phyloP scores from a whole-genome alignment of 208 protist genomes.

The Trypanosoma lewisi region DNA sequence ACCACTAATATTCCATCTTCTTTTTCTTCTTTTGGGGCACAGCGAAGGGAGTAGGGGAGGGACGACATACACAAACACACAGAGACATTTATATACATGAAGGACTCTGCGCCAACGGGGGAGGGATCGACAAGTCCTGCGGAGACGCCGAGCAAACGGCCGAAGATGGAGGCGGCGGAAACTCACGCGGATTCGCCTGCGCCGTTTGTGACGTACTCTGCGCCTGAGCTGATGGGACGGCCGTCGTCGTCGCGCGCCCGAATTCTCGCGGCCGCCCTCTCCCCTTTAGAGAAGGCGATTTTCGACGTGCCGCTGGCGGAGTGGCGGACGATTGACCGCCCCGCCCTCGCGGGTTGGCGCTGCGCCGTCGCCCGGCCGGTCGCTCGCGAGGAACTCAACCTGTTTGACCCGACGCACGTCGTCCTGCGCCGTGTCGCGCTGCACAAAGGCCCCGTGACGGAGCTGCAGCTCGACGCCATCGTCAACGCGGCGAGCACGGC shows the following conservation, averaged over 20 bases:
- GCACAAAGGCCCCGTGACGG: slow-evolving; percentile 41
- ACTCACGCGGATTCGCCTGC: not conserved
- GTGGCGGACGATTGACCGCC: slow-evolving; percentile 31
- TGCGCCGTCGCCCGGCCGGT: slow-evolving; percentile 16
- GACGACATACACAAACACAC: not conserved
- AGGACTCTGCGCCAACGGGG: not conserved
- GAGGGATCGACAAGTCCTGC: not conserved
- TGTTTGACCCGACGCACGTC: slow-evolving; percentile 21
- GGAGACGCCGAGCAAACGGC: too few relatives aligned
- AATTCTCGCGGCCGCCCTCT: slow-evolving; percentile 26
- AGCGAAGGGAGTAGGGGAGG: too few relatives aligned
- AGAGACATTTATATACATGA: not conserved
- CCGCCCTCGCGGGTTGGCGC: slow-evolving; percentile 17
- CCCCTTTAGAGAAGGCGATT: slow-evolving; percentile 28
- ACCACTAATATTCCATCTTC: too few relatives aligned
- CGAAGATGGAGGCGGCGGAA: too few relatives aligned
- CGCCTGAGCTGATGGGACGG: not conserved
- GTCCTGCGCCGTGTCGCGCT: slow-evolving; percentile 36
- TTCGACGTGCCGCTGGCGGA: slow-evolving; percentile 34
- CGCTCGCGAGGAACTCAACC: slow-evolving; percentile 11
- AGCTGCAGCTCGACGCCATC: slow-evolving; percentile 65
- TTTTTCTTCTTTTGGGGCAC: too few relatives aligned
- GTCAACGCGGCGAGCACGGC: slow-evolving; percentile 85
- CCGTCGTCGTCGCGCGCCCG: slow-evolving; percentile 7
- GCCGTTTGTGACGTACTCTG: slow-evolving; percentile 29